Base-by-base conservation (phyloP, 768 basidiomycete species). In the Pholiota conissans region DNA sequence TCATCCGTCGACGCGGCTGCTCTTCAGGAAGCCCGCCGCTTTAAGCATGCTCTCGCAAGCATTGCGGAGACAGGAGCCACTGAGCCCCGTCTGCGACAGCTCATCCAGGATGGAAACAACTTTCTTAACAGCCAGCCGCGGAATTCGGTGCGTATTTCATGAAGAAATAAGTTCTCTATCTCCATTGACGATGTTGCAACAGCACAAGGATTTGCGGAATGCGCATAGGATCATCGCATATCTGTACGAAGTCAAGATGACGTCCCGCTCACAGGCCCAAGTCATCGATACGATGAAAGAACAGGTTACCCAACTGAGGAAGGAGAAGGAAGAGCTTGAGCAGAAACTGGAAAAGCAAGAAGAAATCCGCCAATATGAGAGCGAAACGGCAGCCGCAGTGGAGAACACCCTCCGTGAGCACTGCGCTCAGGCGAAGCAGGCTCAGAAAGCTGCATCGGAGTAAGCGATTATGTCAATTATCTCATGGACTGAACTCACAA, bases 41-140 rank as follows among this genome's bases (percentile, higher is more conserved):
- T 90, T 5, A 82, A 84, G 50, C 73, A 79, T 50, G 75, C 78
- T 22, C 81, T 89, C 56, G 75, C 78, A 18, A 74, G 73, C 16
- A 76, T 89, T 52, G 79, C 84, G 40, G 79, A 80, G 53, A 74
- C 78, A 56, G 87, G 87, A 1, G 82, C 78, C 0, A 78, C 82
- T 3, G 79, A 85, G 65, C 63, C 76, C 22, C 71, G 75, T 46
- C 71, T 84, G 35, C 79, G 81, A 24, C 68, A 79, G 57, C 69
- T 85, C 29, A 82, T 85, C 54, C 75, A 78, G 9, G 82, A 85
- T 18, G 74, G 78, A 51, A 76, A 71, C 58, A 64, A 73, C 0
- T 86, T 84, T 60, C 72, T 85, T 57, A 69, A 74, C 32, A 68
- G 66, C 0, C 76, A 78, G 57, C 77, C 80, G 20, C 75, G 77